These are phyloP conservation scores for Mycena crocata DNA, from an alignment of 768 basidiomycete species.

Conservation along the genomic window DNA sequence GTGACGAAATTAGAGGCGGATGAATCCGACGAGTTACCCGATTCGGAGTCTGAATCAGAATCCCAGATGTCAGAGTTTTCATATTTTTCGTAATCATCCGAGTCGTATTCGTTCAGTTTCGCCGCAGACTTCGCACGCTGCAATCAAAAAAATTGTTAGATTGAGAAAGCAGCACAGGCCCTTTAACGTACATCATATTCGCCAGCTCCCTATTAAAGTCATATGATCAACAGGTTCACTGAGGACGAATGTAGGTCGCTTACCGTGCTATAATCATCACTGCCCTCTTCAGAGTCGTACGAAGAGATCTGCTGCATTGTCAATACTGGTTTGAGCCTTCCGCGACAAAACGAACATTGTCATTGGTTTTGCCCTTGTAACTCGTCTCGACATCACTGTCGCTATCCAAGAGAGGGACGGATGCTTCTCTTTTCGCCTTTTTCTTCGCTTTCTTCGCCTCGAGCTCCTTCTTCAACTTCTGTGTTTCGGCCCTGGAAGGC, in stretches of 20 bases:
- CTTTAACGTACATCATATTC: slow-evolving; percentile 4
- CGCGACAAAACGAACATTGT: neutral
- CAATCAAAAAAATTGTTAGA: neutral
- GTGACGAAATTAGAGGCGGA: slow-evolving; percentile 18
- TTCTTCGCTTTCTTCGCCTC: slow-evolving; percentile 15
- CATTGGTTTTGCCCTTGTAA: neutral
- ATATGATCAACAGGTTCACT: neutral
- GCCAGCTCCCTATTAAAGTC: neutral
- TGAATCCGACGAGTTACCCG: slow-evolving; percentile 19
- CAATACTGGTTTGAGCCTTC: neutral
- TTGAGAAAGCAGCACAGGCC: neutral
- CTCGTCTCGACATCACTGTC: neutral
- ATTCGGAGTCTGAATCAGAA: slow-evolving; percentile 9
- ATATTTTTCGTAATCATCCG: neutral
- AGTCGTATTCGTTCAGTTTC: neutral
- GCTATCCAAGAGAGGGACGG: neutral
- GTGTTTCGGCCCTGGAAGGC: slow-evolving; percentile 8
- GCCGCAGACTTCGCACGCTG: slow-evolving; percentile 17
- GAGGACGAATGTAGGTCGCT: neutral
- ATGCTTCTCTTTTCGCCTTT: neutral
- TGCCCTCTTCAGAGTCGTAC: neutral
- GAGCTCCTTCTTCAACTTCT: neutral
- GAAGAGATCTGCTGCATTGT: no score
- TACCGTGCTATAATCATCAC: neutral
- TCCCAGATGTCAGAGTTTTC: slow-evolving; percentile 3